Percentiles rank a stretch among this genome's conserved stretches.
Evolutionary conservation across 176 grass and related monocot species (phyloP).

Genomic region (Microstegium vimineum): DNA sequence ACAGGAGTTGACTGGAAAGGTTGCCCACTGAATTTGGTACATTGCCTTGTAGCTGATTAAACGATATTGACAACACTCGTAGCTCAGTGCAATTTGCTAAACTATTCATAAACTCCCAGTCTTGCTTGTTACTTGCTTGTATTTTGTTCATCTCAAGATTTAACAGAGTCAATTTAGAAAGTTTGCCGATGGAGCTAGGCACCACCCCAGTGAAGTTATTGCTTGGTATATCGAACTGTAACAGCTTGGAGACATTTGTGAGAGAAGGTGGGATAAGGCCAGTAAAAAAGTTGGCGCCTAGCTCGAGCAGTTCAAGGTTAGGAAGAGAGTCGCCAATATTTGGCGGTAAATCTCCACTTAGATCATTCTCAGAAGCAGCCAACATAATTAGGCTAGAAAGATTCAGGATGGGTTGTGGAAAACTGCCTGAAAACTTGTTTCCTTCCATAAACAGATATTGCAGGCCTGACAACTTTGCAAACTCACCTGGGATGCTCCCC

Average conservation of each 20-base stretch:
- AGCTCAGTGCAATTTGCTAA: slow-evolving; percentile 7
- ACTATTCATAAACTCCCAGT: background rate
- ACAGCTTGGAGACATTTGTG: background rate
- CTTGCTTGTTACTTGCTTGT: background rate
- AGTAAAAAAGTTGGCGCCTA: background rate
- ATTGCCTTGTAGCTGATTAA: background rate
- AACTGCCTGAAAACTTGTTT: background rate
- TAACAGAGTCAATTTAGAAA: rapidly evolving
- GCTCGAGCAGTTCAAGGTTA: background rate
- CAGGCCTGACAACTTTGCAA: background rate
- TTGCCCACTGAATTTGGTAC: slow-evolving; percentile 8
- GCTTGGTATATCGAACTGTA: rapidly evolving
- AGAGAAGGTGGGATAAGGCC: background rate
- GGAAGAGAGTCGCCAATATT: background rate
- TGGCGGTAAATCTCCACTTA: background rate
- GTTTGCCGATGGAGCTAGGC: background rate
- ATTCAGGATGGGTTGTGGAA: slow-evolving; percentile 6
- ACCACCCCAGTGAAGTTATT: background rate
- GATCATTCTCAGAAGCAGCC: background rate
- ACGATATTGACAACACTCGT: rapidly evolving
- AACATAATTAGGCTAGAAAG: background rate
- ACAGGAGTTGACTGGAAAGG: background rate
- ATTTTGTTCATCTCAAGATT: background rate
- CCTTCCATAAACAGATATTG: background rate
- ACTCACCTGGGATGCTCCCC: background rate